A percentile compares a stretch with the other conserved stretches of the same genome.
Evolutionary conservation across 345 rosid species (phyloP).

Genomic region (Pugionium dolabratum): DNA sequence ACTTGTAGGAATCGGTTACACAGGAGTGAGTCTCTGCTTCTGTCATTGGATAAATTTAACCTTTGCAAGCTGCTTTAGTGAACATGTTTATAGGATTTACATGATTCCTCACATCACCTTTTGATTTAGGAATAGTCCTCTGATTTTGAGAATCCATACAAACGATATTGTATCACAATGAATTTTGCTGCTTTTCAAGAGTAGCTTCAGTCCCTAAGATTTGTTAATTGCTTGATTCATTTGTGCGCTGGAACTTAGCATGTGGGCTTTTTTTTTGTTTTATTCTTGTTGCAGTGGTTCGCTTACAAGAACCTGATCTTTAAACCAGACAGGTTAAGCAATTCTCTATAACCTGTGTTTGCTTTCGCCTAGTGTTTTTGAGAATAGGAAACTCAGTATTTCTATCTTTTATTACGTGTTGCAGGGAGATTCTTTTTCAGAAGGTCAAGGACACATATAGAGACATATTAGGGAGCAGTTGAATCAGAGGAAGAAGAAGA

Average conservation of each 20-base stretch:
- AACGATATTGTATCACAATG: not conserved
- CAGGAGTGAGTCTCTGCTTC: conserved; percentile 60
- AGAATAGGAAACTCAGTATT: conserved; percentile 10
- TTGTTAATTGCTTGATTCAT: conserved; percentile 4
- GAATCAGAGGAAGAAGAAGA: conserved; percentile 31
- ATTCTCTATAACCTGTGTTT: not conserved
- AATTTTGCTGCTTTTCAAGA: not conserved
- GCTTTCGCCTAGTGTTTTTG: not conserved
- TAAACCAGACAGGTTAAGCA: conserved; percentile 70
- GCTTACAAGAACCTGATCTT: conserved; percentile 80
- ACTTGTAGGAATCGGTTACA: conserved; percentile 87
- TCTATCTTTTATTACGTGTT: conserved; percentile 18
- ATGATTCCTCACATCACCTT: not conserved
- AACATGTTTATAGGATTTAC: conserved; percentile 2
- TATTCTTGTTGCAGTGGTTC: conserved; percentile 67
- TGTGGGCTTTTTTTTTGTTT: not conserved
- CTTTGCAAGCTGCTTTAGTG: not conserved
- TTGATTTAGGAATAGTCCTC: conserved; percentile 9
- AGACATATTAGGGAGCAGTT: conserved; percentile 75
- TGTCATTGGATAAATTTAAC: not conserved
- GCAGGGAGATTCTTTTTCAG: conserved; percentile 74
- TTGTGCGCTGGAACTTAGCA: conserved; percentile 12
- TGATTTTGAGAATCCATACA: not conserved
- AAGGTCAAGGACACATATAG: conserved; percentile 66
- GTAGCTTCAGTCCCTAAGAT: not conserved